These are phyloP conservation scores for Solanum verrucosum DNA, from an alignment of 257 asterid genomes.

Conservation along the genomic window DNA sequence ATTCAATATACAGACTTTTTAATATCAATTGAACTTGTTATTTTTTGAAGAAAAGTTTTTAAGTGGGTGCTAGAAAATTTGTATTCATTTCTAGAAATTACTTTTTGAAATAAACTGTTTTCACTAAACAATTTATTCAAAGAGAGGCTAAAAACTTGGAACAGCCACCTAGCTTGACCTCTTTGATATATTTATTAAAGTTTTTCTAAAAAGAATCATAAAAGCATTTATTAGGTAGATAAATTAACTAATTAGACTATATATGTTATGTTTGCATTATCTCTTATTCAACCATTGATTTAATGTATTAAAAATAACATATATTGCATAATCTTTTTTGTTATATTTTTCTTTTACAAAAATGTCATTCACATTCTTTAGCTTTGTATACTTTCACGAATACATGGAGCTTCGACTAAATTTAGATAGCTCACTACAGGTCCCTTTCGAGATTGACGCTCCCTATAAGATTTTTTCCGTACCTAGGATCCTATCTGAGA, in stretches of 20 bases:
- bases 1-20: too few species aligned
- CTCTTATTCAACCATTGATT: too few species aligned
- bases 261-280: too few species aligned
- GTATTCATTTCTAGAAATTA: background rate
- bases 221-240: background rate
- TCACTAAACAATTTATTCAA: background rate
- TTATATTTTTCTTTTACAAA: too few species aligned
- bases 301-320: too few species aligned
- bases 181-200: background rate
- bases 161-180: background rate
- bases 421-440: too few species aligned
- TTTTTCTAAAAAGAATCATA: background rate
- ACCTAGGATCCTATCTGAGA: too few species aligned
- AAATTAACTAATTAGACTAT: background rate
- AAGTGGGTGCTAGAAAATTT: background rate
- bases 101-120: background rate
- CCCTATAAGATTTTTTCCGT: too few species aligned
- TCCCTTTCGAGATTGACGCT: too few species aligned
- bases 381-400: background rate
- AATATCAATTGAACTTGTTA: background rate
- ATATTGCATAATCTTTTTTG: too few species aligned
- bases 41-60: background rate
- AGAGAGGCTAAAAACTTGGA: background rate
- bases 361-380: too few species aligned
- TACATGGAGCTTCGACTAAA: too few species aligned